Evolutionary conservation across 1,284 basidiomycete genomes (phyloP), one percentile per base, ranked within the genome.

Genomic region (Veloboletus limbatus): DNA sequence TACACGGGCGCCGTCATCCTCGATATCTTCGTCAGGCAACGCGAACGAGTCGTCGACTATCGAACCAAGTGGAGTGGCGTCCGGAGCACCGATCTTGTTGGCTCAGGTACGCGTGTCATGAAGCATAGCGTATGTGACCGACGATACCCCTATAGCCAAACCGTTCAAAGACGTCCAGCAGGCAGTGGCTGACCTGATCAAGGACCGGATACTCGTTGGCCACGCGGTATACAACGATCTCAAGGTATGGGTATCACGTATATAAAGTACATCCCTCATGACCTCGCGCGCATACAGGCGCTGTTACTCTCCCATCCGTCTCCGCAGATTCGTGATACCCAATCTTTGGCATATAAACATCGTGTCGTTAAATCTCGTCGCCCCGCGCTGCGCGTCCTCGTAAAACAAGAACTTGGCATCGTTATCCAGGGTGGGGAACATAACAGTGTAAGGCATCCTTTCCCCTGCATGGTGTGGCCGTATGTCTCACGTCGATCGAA

Each of bases 211-310:
- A 28, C 66, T 99, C n/a, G 78, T 99, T 6, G 97, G 96, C 1
- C 96, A 99, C 64, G 95, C 96, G 0, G 75, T 99, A 7, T 78
- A 88, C 57, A 95, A 99, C 57, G 96, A 99, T 69, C 73, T 97
- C 18, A 88, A 92, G 71, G 91, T 86, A 48, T 37, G 73, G 54
- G 41, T 28, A 17, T 34, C 17, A n/a, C 1, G 24, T 21, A 43
- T 22, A 41, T 10, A 32, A 3, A 11, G 2, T 22, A 18, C 6
- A 20, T n/a, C 8, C 8, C 32, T 48, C 17, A 14, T 11, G 16
- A 20, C 16, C 18, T 24, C 17, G 20, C 17, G n/a, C 36, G 8
- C 36, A 45, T 52, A 46, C 47, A 93, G 88, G 92, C 85, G 0
- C 78, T 99, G 4, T 74, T 97, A 2, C 79, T 98, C n/a, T 88